Evolutionary conservation across 148 eudicot genomes (phyloP).

Genomic region (Rhododendron griersonianum): DNA sequence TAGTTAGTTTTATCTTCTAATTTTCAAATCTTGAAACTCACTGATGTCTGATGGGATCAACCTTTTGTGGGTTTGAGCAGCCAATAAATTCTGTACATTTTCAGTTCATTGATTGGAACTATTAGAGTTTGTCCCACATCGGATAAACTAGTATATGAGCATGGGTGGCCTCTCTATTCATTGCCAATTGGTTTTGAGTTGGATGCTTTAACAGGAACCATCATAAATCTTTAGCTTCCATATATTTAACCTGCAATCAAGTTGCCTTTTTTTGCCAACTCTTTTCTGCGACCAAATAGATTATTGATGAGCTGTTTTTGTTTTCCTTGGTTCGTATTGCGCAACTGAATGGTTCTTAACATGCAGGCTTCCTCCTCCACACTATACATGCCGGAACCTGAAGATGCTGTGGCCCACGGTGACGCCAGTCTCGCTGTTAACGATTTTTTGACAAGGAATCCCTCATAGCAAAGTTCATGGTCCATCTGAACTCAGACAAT

Average conservation of each 20-base stretch:
- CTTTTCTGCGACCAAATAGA: neutral
- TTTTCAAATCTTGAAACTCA: neutral
- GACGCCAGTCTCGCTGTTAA: constrained; percentile 89
- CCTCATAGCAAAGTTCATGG: constrained; percentile 20
- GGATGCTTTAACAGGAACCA: neutral
- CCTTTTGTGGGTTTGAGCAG: neutral
- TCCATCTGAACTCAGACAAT: neutral
- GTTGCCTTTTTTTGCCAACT: neutral
- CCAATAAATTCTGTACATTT: neutral
- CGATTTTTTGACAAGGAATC: constrained; percentile 74
- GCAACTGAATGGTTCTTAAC: neutral
- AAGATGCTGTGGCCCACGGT: constrained; percentile 95
- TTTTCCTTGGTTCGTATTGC: neutral
- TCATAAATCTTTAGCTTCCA: neutral
- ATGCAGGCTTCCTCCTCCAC: constrained; percentile 68
- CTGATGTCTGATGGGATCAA: neutral
- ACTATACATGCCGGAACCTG: constrained; percentile 91
- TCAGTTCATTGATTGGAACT: neutral
- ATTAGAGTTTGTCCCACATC: neutral
- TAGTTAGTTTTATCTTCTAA: neutral
- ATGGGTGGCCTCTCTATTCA: neutral
- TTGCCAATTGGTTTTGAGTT: too few species aligned
- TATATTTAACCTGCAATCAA: neutral
- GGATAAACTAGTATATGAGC: neutral
- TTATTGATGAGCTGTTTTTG: neutral